Percentiles rank a stretch among this genome's conserved stretches.
Evolutionary conservation across 1,284 basidiomycete genomes (phyloP).

Genomic region (Leccinum subspadiceum): DNA sequence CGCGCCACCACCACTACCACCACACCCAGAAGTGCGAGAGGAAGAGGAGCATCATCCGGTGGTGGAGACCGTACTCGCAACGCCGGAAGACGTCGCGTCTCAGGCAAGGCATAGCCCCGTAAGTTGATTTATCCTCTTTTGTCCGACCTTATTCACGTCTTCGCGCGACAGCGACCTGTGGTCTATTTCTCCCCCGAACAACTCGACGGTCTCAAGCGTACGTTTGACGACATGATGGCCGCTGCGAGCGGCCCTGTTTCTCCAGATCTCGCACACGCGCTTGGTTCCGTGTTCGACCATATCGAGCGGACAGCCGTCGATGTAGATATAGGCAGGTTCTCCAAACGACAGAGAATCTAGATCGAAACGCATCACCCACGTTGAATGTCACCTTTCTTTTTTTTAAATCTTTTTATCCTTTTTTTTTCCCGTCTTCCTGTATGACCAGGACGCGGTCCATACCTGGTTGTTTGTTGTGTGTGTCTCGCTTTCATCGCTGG

Average conservation of each 20-base stretch:
- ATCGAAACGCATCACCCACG: neutral
- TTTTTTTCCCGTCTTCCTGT: neutral
- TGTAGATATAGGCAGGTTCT: slow-evolving; percentile 22
- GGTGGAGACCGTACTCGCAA: slow-evolving; percentile 15
- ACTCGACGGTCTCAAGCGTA: slow-evolving; percentile 30
- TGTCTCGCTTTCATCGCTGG: neutral
- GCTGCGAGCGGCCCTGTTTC: slow-evolving; percentile 31
- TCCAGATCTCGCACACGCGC: slow-evolving; percentile 30
- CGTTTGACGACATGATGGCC: slow-evolving; percentile 33
- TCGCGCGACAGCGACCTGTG: slow-evolving; percentile 19
- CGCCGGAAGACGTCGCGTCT: slow-evolving; percentile 15
- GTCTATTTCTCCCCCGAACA: slow-evolving; percentile 34
- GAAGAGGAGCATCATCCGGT: slow-evolving; percentile 16
- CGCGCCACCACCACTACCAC: neutral
- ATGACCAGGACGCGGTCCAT: neutral
- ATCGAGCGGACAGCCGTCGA: slow-evolving; percentile 31
- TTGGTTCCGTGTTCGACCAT: slow-evolving; percentile 35
- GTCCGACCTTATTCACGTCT: neutral
- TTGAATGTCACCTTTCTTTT: neutral
- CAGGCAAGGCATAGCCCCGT: slow-evolving; percentile 22
- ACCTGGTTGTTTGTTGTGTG: neutral
- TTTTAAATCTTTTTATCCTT: neutral
- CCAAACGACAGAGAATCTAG: slow-evolving; percentile 31
- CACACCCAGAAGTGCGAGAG: slow-evolving; percentile 9
- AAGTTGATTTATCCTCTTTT: neutral